phyloP scores from a whole-genome alignment of 140 eudicot species.

The Stevia rebaudiana region DNA sequence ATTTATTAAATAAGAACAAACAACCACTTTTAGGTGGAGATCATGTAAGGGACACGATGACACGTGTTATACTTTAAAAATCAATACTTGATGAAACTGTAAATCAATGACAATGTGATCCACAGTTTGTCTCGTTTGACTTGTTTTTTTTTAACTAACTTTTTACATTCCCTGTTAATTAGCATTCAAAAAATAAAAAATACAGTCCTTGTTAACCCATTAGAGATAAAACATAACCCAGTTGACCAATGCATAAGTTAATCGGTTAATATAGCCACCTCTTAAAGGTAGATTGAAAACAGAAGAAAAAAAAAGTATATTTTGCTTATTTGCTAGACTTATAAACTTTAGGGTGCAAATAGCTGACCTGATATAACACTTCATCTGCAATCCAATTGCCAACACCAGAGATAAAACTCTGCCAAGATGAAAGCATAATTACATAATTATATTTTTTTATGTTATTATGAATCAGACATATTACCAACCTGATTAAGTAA shows the following conservation, averaged over 20 bases:
- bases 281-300: neutral
- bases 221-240: neutral
- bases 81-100: neutral
- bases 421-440: conserved; percentile 28
- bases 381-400: conserved; percentile 99
- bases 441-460: no score
- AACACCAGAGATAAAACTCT: conserved; percentile 90
- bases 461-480: neutral
- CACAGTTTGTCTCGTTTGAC: no score
- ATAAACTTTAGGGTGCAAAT: neutral
- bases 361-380: conserved; percentile 87
- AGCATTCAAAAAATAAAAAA: no score
- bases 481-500: conserved; percentile 83
- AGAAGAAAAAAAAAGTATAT: neutral
- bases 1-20: neutral
- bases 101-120: neutral
- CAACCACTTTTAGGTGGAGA: neutral
- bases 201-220: no score
- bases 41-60: neutral
- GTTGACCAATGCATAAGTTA: neutral
- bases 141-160: no score
- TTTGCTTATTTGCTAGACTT: neutral
- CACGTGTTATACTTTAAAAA: neutral
- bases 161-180: no score
- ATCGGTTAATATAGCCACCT: neutral